Conservation (phyloP, 345 rosid species). For the Camelina sativa region DNA sequence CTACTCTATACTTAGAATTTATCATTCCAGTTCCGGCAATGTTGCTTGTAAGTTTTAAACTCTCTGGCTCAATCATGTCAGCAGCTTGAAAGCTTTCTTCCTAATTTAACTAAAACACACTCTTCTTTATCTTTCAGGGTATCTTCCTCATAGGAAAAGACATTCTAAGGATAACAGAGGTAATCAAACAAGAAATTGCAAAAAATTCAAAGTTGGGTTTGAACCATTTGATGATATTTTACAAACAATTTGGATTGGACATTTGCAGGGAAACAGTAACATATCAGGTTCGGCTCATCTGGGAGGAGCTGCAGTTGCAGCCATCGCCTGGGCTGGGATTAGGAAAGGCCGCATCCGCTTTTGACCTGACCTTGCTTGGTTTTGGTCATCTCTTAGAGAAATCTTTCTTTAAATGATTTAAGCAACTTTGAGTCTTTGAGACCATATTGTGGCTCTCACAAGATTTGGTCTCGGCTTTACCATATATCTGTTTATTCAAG, state of each 20-base stretch:
- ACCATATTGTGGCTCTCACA: constrained; percentile 20
- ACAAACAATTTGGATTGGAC: constrained; percentile 15
- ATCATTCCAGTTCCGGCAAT: constrained; percentile 88
- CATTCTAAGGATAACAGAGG: constrained; percentile 69
- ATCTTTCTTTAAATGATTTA: constrained; percentile 17
- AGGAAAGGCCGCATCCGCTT: constrained; percentile 61
- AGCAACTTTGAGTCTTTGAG: constrained; percentile 23
- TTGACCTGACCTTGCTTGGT: constrained; percentile 17
- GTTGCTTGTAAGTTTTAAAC: constrained; percentile 58
- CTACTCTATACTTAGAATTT: constrained; percentile 69
- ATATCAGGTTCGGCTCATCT: constrained; percentile 89
- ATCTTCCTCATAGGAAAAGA: constrained; percentile 78
- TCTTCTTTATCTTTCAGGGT: constrained; percentile 53
- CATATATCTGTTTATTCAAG: constrained; percentile 3
- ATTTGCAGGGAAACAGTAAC: constrained; percentile 70
- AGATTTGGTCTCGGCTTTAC: constrained; percentile 3
- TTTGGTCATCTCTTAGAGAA: constrained; percentile 25
- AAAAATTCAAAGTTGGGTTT: constrained; percentile 20
- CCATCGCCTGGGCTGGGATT: constrained; percentile 70
- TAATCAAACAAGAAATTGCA: constrained; percentile 25
- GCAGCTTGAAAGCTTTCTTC: constrained; percentile 21
- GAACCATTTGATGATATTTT: constrained; percentile 17
- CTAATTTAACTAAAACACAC: neutral
- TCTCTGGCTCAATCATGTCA: constrained; percentile 16
- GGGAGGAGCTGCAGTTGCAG: constrained; percentile 97